Percentiles rank a stretch among this genome's conserved stretches.
Conservation (phyloP, 305 asterid species). For the Nicotiana rustica region DNA sequence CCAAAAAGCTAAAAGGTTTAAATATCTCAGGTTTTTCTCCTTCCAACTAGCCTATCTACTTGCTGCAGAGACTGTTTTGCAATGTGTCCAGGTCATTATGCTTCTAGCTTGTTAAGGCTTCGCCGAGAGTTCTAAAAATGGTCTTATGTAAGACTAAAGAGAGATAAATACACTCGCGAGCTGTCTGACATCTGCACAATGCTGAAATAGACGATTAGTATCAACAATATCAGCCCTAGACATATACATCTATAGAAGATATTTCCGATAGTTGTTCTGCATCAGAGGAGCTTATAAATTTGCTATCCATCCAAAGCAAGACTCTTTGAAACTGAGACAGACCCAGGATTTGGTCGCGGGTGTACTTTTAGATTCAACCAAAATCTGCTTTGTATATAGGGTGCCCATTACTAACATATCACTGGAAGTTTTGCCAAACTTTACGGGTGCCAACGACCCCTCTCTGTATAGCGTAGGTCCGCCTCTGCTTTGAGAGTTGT, state of each 20-base stretch:
- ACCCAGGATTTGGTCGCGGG: too few relatives aligned
- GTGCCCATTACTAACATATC: too few relatives aligned
- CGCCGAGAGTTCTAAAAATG: background rate
- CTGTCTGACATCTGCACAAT: background rate
- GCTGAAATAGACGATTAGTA: background rate
- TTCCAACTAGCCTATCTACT: background rate
- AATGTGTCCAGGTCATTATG: background rate
- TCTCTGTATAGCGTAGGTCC: too few relatives aligned
- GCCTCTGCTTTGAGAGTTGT: background rate
- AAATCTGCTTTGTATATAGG: too few relatives aligned
- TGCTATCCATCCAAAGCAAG: background rate
- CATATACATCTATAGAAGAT: background rate
- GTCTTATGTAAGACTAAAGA: background rate
- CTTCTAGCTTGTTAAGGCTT: background rate
- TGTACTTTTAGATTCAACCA: too few relatives aligned
- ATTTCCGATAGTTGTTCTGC: too few relatives aligned
- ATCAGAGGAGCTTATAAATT: background rate
- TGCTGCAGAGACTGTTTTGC: background rate
- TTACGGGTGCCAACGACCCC: too few relatives aligned
- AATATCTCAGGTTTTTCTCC: too few relatives aligned
- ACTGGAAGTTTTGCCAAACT: too few relatives aligned
- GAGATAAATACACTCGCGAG: background rate
- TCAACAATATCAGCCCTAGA: background rate
- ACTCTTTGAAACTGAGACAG: background rate
- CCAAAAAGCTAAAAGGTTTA: too few relatives aligned